Evolutionary conservation across 305 asterid species (phyloP).

Genomic region (Solanum chacoense): DNA sequence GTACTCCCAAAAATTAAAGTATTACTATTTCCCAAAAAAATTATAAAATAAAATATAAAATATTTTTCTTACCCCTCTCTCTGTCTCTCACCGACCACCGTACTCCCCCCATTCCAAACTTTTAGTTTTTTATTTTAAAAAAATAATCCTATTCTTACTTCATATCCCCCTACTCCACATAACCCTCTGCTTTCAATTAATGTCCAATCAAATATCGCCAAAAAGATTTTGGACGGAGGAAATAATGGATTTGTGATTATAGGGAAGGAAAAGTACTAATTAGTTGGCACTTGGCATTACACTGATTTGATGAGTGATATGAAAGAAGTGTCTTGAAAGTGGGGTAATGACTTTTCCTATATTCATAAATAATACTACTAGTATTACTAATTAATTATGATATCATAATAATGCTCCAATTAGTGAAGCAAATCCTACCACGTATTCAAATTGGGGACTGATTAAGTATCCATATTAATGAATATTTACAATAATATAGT

Average conservation of each 20-base stretch:
- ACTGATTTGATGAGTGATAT: not conserved
- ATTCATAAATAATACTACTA: not conserved
- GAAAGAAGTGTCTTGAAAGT: not conserved
- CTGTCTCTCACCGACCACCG: too few species aligned
- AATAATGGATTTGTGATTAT: not conserved
- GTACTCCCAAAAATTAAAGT: too few species aligned
- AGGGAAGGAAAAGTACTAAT: not conserved
- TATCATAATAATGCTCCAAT: not conserved
- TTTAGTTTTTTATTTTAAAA: too few species aligned
- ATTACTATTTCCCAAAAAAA: too few species aligned
- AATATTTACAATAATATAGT: not conserved
- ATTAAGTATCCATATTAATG: not conserved
- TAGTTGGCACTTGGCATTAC: not conserved
- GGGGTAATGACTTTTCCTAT: not conserved
- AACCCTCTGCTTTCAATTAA: too few species aligned
- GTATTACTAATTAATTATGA: too few species aligned
- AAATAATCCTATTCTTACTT: too few species aligned
- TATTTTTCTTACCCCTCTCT: too few species aligned
- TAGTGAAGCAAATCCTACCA: not conserved
- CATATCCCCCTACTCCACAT: too few species aligned
- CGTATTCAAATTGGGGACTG: not conserved
- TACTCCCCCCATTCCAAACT: too few species aligned
- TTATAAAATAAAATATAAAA: too few species aligned
- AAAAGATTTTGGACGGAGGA: not conserved
- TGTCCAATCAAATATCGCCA: not conserved